Conservation (phyloP, 23 red algal species). For the Porphyridium purpureum region DNA sequence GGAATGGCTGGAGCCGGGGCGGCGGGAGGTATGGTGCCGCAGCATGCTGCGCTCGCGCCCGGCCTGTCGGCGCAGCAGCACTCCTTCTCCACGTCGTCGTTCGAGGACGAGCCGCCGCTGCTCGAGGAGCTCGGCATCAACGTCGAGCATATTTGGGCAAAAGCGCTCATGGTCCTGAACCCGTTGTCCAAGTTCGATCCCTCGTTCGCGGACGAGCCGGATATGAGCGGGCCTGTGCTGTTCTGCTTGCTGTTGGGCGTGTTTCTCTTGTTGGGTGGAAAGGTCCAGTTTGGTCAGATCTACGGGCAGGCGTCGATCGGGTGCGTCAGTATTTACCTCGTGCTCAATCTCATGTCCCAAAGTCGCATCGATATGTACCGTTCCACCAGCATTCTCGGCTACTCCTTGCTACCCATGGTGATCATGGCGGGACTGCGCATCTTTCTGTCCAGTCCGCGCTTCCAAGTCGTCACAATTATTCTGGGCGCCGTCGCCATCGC, state of each 20-base stretch:
- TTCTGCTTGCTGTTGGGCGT: conserved; percentile 75
- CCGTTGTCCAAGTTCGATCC: conserved; percentile 64
- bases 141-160: conserved; percentile 35
- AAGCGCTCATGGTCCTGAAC: conserved; percentile 62
- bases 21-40: background rate
- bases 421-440: conserved; percentile 51
- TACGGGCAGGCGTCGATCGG: conserved; percentile 89
- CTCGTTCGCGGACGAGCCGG: conserved; percentile 84
- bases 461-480: conserved; percentile 10
- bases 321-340: conserved; percentile 72
- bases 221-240: conserved; percentile 87
- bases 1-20: background rate
- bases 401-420: conserved; percentile 92
- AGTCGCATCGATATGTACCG: conserved; percentile 85
- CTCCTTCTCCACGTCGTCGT: conserved; percentile 19
- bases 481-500: conserved; percentile 54
- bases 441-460: background rate
- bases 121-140: conserved; percentile 96
- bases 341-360: conserved; percentile 87
- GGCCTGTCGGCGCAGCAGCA: background rate
- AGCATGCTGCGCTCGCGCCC: background rate
- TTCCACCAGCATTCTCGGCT: conserved; percentile 69
- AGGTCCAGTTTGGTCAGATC: conserved; percentile 94
- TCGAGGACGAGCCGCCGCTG: conserved; percentile 85
- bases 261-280: conserved; percentile 57